Conservation (phyloP, 192 early-diverging fungal genomes). For the Pilobolus umbonatus region DNA sequence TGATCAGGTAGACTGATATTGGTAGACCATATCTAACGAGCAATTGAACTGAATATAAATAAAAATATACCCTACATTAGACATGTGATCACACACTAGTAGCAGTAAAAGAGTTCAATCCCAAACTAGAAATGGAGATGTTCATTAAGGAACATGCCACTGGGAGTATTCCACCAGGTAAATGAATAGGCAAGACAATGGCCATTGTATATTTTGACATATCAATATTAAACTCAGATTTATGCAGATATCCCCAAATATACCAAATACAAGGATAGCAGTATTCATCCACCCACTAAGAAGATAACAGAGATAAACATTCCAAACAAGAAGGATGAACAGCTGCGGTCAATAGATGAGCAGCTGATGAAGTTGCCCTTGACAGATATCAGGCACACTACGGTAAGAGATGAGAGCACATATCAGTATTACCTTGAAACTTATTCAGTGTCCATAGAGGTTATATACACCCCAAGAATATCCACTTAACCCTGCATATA, state of each 20-base stretch:
- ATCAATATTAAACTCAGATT: not conserved
- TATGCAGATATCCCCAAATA: not conserved
- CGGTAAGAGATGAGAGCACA: not conserved
- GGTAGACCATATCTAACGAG: too few relatives aligned
- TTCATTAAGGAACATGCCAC: not conserved
- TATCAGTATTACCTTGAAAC: too few relatives aligned
- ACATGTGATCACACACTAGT: not conserved
- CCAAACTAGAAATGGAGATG: not conserved
- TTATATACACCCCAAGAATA: not conserved
- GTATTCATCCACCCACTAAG: not conserved
- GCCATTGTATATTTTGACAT: not conserved
- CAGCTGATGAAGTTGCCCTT: slow-evolving; percentile 11
- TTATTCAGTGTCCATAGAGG: not conserved
- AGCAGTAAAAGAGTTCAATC: not conserved
- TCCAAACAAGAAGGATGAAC: slow-evolving; percentile 8
- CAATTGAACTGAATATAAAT: not conserved
- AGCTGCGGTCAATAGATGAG: slow-evolving; percentile 17
- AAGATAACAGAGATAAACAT: slow-evolving; percentile 16
- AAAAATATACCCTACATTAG: not conserved
- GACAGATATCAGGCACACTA: not conserved
- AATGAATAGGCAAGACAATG: not conserved
- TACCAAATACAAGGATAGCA: not conserved
- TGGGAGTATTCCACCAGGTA: not conserved
- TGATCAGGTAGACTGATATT: slow-evolving; percentile 16
- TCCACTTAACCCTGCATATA: not conserved